Evolutionary conservation across 129 eudicot species (phyloP).

Genomic region (Deinandra increscens): DNA sequence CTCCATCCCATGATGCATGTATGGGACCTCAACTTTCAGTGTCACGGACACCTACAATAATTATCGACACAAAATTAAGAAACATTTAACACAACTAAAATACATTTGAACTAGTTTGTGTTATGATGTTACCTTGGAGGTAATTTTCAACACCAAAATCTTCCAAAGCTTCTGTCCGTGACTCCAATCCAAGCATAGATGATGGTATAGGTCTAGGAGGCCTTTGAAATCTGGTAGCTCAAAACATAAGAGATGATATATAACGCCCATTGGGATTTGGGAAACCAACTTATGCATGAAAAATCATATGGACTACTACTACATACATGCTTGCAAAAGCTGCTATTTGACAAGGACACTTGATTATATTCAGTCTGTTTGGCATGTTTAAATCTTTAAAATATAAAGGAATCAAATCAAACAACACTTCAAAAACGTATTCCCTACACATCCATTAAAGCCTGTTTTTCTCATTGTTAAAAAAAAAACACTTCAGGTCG

Average conservation of each 20-base stretch:
- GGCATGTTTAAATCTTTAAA: slow-evolving; percentile 4
- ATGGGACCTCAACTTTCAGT: slow-evolving; percentile 65
- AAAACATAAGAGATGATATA: neutral
- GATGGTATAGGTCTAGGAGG: slow-evolving; percentile 94
- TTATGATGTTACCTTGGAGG: slow-evolving; percentile 62
- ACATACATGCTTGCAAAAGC: neutral
- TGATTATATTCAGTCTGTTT: neutral
- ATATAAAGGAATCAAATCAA: neutral
- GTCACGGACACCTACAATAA: slow-evolving; percentile 80
- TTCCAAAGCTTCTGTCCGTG: slow-evolving; percentile 72
- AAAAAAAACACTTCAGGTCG: neutral
- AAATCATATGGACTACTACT: neutral
- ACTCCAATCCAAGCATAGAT: slow-evolving; percentile 84
- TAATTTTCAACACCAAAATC: slow-evolving; percentile 82
- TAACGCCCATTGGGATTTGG: neutral
- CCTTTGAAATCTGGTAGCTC: slow-evolving; percentile 73
- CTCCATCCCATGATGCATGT: slow-evolving; percentile 96
- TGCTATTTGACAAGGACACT: neutral
- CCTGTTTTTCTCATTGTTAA: neutral
- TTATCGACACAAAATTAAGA: slow-evolving; percentile 12
- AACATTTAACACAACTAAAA: neutral
- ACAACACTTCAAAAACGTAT: neutral
- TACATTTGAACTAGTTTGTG: neutral
- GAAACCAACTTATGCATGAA: neutral
- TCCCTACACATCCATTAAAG: neutral